phyloP scores from a whole-genome alignment of 2,329 filamentous ascomycete genomes.

The Hymenotorrendiella dingleyae region DNA sequence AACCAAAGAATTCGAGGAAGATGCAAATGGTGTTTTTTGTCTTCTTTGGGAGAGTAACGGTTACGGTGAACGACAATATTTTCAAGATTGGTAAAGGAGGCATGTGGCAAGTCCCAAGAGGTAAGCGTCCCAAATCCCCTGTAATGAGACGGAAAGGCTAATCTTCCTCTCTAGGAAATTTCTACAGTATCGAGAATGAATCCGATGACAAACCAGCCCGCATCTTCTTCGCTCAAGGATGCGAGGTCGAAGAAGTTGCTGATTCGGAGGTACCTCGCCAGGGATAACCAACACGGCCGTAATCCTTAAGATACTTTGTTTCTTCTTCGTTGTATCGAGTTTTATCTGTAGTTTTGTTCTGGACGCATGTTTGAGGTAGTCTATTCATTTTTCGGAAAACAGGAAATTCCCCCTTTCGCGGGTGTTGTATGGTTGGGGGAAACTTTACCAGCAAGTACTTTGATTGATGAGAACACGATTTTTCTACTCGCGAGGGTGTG shows the following conservation, averaged over 20 bases:
- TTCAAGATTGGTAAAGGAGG: slow-evolving; percentile 86
- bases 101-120: slow-evolving; percentile 90
- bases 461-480: no score
- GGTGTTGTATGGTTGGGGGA: no score
- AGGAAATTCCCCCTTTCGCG: no score
- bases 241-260: slow-evolving; percentile 40
- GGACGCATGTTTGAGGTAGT: not conserved
- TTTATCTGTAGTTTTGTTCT: not conserved
- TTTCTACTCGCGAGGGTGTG: no score
- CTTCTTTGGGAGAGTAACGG: slow-evolving; percentile 72
- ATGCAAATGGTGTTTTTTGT: slow-evolving; percentile 99
- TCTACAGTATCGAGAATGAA: slow-evolving; percentile 85
- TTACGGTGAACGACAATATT: slow-evolving; percentile 66
- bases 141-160: slow-evolving; percentile 7
- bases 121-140: slow-evolving; percentile 46
- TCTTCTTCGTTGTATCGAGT: no score
- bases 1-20: slow-evolving; percentile 83
- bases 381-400: no score
- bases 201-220: slow-evolving; percentile 64
- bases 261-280: no score
- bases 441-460: no score
- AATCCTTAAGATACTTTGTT: not conserved
- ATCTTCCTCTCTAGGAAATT: slow-evolving; percentile 61
- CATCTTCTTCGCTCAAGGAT: slow-evolving; percentile 90
- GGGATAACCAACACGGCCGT: not conserved